Conservation (phyloP, 2,329 filamentous ascomycete species). For the Chaetomium sp. region DNA sequence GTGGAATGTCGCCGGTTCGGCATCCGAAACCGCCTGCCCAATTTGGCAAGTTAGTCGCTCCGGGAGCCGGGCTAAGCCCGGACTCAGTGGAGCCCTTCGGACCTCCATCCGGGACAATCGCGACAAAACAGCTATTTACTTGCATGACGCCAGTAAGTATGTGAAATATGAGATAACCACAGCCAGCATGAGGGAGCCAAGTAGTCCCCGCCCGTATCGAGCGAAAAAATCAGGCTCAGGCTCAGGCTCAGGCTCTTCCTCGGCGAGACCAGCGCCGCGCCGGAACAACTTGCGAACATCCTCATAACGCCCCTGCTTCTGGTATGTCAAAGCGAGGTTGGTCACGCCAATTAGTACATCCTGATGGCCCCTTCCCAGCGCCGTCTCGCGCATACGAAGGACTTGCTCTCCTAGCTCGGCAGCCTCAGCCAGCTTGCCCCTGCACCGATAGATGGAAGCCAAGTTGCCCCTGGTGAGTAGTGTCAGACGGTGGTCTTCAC, state of each 20-base stretch:
- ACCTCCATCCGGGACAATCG: neutral
- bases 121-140: neutral
- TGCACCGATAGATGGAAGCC: neutral
- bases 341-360: neutral
- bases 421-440: neutral
- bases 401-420: neutral
- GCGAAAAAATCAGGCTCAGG: neutral
- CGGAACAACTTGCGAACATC: neutral
- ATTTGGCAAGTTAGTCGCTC: neutral
- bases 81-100: neutral
- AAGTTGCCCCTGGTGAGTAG: neutral
- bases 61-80: slow-evolving; percentile 1
- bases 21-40: neutral
- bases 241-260: neutral
- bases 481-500: neutral
- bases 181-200: neutral
- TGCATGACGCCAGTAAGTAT: neutral
- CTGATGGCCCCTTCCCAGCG: neutral
- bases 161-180: neutral
- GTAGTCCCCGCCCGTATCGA: neutral
- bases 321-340: neutral
- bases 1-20: neutral
- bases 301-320: neutral
- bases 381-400: neutral
- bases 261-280: neutral